Base-by-base conservation (phyloP, 139 green algal species). In the Zygnema cylindricum region DNA sequence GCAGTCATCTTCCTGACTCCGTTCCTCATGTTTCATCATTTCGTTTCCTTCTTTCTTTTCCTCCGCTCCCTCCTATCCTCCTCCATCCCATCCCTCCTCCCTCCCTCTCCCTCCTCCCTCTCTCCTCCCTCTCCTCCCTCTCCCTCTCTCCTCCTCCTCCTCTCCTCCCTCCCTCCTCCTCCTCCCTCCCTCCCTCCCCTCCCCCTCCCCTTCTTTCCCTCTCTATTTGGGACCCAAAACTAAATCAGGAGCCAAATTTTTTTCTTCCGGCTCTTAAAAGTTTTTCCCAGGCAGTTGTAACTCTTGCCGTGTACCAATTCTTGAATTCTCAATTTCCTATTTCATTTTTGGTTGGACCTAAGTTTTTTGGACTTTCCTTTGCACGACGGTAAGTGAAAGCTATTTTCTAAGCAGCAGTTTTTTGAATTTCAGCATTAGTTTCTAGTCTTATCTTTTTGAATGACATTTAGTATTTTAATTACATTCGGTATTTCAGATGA, bases 231-330 rank as follows among this genome's bases (percentile, higher is more conserved):
- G 30, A 30, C 57, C 30, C 57, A n/a, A n/a, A n/a, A n/a, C n/a
- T n/a, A n/a, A n/a, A n/a, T n/a, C n/a, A n/a, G n/a, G n/a, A n/a
- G n/a, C 71, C 36, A 40, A 23, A 7, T 16, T 11, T 16, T 3
- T 69, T 87, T 30, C 42, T 55, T 22, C 76, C 42, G 33, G 81
- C 81, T 0, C 30, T 32, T 0, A 30, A 30, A 40, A 43, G 42
- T 39, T 41, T 87, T 40, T 30, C 36, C 23, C 75, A 78, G n/a
- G 81, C 81, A 2, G 55, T 87, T 1, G 55, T 81, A 22, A 49
- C 57, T 54, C 42, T 87, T 43, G 81, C 81, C 39, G 30, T 87
- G 42, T 78, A 87, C 49, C 81, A 87, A 63, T 40, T 25, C 38
- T 1, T 78, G 38, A 55, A 69, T 25, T 16, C n/a, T 2, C 16